Evolutionary conservation across 2,329 filamentous ascomycete species (phyloP).

Genomic region (Fusarium secorum): DNA sequence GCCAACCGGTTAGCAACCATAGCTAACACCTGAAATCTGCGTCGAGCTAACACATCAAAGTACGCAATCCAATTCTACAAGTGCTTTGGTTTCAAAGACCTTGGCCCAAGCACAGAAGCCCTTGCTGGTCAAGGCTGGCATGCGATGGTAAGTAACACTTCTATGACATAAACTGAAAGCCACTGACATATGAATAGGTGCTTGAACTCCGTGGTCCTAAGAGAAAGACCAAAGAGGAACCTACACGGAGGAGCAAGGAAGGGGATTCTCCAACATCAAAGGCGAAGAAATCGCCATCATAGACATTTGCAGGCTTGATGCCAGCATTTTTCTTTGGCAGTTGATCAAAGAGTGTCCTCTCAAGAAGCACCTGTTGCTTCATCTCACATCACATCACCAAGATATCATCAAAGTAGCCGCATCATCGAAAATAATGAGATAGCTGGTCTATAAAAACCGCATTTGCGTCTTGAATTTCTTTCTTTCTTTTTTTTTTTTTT

Average conservation of each 20-base stretch:
- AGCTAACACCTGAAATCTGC: neutral
- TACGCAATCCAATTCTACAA: constrained; percentile 78
- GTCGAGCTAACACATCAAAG: constrained; percentile 45
- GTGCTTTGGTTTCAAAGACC: constrained; percentile 74
- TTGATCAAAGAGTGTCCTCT: neutral
- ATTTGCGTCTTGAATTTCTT: constrained; percentile 4
- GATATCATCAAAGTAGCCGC: constrained; percentile 9
- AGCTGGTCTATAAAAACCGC: constrained; percentile 30
- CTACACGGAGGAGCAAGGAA: constrained; percentile 26
- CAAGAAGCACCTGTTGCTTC: constrained; percentile 12
- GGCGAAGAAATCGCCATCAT: constrained; percentile 11
- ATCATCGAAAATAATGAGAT: constrained; percentile 32
- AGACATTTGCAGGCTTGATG: neutral
- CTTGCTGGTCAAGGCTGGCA: constrained; percentile 85
- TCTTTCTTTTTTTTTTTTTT: neutral
- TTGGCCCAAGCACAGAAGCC: constrained; percentile 71
- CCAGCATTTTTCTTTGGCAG: neutral
- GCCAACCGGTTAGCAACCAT: constrained; percentile 67
- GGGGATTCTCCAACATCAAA: constrained; percentile 14
- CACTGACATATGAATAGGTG: constrained; percentile 24
- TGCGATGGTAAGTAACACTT: constrained; percentile 70
- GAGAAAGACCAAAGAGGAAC: constrained; percentile 40
- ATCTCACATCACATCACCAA: constrained; percentile 7
- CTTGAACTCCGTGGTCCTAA: constrained; percentile 38
- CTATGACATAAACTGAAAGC: neutral